Percentiles rank a stretch among this genome's conserved stretches.
phyloP scores from a whole-genome alignment of 345 rosid genomes.

The Gossypium australe region DNA sequence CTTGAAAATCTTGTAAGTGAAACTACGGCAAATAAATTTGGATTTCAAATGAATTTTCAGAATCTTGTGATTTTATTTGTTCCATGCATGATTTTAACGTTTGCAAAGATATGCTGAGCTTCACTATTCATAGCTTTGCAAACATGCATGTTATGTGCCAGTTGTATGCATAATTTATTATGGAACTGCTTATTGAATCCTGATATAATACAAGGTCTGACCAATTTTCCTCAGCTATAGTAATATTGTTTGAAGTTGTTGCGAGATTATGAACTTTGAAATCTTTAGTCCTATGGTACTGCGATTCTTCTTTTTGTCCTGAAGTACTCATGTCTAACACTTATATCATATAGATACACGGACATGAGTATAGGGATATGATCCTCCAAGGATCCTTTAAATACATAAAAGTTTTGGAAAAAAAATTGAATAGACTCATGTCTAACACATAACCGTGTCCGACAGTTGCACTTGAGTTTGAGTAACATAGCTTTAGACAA shows the following conservation, averaged over 20 bases:
- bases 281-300: not conserved
- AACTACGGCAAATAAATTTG: not conserved
- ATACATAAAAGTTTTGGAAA: not conserved
- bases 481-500: not conserved
- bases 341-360: not conserved
- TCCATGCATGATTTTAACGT: not conserved
- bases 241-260: not conserved
- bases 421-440: not conserved
- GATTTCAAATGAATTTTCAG: not conserved
- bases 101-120: not conserved
- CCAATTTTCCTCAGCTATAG: not conserved
- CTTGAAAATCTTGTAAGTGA: not conserved
- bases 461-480: not conserved
- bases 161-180: not conserved
- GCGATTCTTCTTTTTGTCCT: not conserved
- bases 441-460: not conserved
- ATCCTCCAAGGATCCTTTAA: not conserved
- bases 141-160: not conserved
- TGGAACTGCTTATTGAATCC: not conserved
- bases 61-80: not conserved
- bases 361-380: not conserved
- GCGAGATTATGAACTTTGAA: not conserved
- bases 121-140: not conserved
- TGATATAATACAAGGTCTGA: not conserved
- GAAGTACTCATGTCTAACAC: not conserved